Base-by-base conservation (phyloP, 495 filamentous ascomycete genomes). In the Penicillium cinerascens region DNA sequence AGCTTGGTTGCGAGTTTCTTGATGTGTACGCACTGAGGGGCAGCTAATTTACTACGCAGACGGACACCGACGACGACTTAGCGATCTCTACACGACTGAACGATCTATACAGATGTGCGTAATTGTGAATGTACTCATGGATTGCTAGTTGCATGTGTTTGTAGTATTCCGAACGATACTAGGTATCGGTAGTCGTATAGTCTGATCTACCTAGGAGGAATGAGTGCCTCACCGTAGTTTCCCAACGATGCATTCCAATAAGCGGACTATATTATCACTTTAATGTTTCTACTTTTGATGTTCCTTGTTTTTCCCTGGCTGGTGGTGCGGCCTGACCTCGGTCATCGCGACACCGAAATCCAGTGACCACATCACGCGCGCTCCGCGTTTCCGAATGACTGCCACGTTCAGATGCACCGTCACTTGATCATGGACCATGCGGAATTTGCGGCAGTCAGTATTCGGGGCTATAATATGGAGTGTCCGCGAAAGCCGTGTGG, bases 331-430 rank as follows among this genome's bases (percentile, higher is more conserved):
- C 29, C 29, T 39, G 37, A 39, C 37, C 33, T 36, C 33, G n/a
- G 33, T n/a, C 29, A 15, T 20, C 50, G 27, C 47, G 43, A 44
- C 35, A 15, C 48, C 54, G 37, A 48, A 33, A 49, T 52, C 57
- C 37, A 55, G 50, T 61, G 54, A 63, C 50, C 54, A 13, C 6
- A 48, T 64, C 61, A 64, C 54, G 47, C 41, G 33, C 45, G 42
- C 35, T 27, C 39, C 42, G 26, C 43, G 51, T 42, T 37, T 47
- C 42, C 61, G 47, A 52, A 58, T 64, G 61, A 64, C 54, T 51
- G 36, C n/a, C 29, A 40, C 44, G 50, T 40, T 43, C 60, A 45
- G 50, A 57, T 56, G 18, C 8, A 20, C 42, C 37, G 58, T 61
- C 54, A 64, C 44, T 59, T 63, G 60, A 55, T 50, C 37, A 13